Evolutionary conservation across 352 stramenopile genomes (phyloP).

Genomic region (Aphanomyces cochlioides): DNA sequence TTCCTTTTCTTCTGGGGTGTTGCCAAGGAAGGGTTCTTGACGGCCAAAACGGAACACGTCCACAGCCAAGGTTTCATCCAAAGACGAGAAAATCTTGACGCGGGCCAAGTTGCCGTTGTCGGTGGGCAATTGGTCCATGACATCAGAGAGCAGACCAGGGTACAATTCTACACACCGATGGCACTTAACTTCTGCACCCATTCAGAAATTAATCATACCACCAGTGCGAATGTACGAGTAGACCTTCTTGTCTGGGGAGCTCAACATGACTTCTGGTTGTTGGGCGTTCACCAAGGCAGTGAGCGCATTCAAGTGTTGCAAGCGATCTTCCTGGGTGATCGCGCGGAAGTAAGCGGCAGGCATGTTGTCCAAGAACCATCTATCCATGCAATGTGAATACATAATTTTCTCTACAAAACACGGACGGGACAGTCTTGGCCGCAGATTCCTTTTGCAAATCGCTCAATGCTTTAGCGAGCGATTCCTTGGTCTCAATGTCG

Average conservation of each 20-base stretch:
- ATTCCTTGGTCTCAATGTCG: conserved; percentile 31
- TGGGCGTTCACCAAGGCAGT: conserved; percentile 68
- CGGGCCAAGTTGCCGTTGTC: conserved; percentile 57
- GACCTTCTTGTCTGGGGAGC: conserved; percentile 65
- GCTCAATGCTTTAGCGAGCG: conserved; percentile 47
- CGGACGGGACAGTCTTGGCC: conserved; percentile 61
- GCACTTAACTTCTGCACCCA: too few relatives aligned
- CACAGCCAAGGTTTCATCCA: conserved; percentile 78
- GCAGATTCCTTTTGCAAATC: conserved; percentile 63
- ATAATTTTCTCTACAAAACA: conserved; percentile 14
- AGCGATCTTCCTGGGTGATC: conserved; percentile 72
- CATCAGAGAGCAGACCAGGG: conserved; percentile 62
- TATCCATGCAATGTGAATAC: conserved; percentile 23
- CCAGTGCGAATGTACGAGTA: conserved; percentile 83
- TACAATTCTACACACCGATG: conserved; percentile 41
- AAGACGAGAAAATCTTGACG: conserved; percentile 88
- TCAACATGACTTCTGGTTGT: conserved; percentile 78
- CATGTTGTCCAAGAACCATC: conserved; percentile 89
- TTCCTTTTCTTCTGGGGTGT: conserved; percentile 52
- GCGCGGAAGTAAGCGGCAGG: conserved; percentile 86
- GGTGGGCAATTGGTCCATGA: conserved; percentile 65
- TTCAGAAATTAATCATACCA: not conserved
- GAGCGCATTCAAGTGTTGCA: conserved; percentile 87
- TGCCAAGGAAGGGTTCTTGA: conserved; percentile 67
- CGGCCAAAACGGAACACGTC: conserved; percentile 84